These are phyloP conservation scores for Trichoderma brevicompactum DNA, from an alignment of 2,329 filamentous ascomycete species.

Conservation along the genomic window DNA sequence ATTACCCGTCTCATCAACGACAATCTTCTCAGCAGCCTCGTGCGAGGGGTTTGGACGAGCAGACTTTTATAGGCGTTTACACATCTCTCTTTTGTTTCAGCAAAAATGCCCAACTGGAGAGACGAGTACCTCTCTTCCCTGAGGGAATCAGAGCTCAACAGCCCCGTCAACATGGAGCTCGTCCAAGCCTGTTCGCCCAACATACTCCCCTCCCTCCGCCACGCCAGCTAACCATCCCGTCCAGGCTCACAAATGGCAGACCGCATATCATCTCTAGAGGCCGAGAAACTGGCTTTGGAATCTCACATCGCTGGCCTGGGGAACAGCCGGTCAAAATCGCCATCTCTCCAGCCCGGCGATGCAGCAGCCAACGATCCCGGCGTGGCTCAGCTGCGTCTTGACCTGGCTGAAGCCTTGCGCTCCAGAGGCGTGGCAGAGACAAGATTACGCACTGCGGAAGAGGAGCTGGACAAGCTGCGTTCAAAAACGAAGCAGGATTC, in stretches of 20 bases:
- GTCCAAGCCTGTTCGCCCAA: constrained; percentile 74
- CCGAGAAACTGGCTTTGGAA: constrained; percentile 55
- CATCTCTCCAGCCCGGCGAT: constrained; percentile 30
- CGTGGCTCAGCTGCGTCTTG: constrained; percentile 61
- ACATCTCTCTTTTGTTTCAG: no score
- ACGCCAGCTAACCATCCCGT: constrained; percentile 31
- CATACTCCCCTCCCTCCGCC: constrained; percentile 28
- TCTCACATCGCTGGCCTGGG: constrained; percentile 37
- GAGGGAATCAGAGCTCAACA: constrained; percentile 71
- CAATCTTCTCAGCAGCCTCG: background rate
- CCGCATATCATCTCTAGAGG: constrained; percentile 66
- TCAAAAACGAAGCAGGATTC: constrained; percentile 62
- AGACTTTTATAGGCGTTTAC: background rate
- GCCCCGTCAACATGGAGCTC: constrained; percentile 64
- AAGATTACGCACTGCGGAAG: constrained; percentile 64
- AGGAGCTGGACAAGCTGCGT: constrained; percentile 68
- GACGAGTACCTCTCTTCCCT: constrained; percentile 80
- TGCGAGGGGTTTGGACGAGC: background rate
- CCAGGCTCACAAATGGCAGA: constrained; percentile 69
- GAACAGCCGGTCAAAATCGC: constrained; percentile 31
- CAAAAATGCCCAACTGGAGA: constrained; percentile 69
- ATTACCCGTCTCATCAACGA: background rate
- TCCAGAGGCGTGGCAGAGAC: constrained; percentile 70
- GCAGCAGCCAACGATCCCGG: constrained; percentile 40
- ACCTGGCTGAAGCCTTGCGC: constrained; percentile 77